These are phyloP conservation scores for Trichosporon sp. DNA, from an alignment of 1,284 basidiomycete genomes.

Conservation along the genomic window DNA sequence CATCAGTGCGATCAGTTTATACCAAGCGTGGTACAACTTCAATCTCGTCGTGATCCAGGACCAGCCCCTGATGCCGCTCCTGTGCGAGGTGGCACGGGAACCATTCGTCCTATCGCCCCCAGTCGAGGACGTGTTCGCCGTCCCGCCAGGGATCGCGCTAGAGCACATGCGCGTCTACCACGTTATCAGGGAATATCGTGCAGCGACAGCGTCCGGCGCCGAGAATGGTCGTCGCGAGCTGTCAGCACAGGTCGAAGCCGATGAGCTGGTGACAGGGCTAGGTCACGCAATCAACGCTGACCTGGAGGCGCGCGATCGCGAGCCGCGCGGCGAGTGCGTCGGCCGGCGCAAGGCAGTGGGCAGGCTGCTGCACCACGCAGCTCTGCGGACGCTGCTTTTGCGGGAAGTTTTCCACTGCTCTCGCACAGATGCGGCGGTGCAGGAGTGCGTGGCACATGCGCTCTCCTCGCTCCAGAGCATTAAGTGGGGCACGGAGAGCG, in stretches of 20 bases:
- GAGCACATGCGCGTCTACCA: slow-evolving; percentile 5
- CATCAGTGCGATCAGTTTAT: slow-evolving; percentile 4
- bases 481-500: slow-evolving; percentile 18
- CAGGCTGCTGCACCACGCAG: slow-evolving; percentile 10
- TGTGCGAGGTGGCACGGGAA: not conserved
- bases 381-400: slow-evolving; percentile 13
- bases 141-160: not conserved
- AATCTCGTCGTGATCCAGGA: slow-evolving; percentile 6
- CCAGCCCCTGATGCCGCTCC: not conserved
- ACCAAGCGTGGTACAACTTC: slow-evolving; percentile 14
- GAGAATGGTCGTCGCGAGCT: slow-evolving; percentile 1
- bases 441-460: slow-evolving; percentile 9
- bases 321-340: not conserved
- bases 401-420: slow-evolving; percentile 10
- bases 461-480: slow-evolving; percentile 7
- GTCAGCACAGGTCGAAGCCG: slow-evolving; percentile 13
- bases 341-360: not conserved
- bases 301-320: not conserved
- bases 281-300: slow-evolving; percentile 3
- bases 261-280: slow-evolving; percentile 6
- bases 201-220: not conserved
- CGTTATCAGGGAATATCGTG: slow-evolving; percentile 1
- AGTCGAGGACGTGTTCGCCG: slow-evolving; percentile 7
- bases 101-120: not conserved
- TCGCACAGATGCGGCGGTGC: not conserved